phyloP scores from a whole-genome alignment of 129 eudicot species.

The Lactuca saligna region DNA sequence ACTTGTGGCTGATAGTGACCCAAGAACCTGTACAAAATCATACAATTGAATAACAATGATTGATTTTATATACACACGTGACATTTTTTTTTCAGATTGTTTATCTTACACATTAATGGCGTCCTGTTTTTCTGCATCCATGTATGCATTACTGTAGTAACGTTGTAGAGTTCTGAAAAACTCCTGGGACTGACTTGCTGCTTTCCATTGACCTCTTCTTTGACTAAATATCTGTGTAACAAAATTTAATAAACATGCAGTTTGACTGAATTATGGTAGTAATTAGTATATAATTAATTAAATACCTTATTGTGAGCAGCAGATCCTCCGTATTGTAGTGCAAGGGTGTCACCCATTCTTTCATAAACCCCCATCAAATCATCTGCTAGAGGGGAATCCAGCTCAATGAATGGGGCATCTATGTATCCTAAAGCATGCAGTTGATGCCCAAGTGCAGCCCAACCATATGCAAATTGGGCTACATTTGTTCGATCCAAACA shows the following conservation, averaged over 20 bases:
- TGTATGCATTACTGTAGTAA: slow-evolving; percentile 89
- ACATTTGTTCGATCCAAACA: slow-evolving; percentile 98
- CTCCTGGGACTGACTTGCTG: slow-evolving; percentile 93
- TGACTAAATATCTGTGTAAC: slow-evolving; percentile 80
- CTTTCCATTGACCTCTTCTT: slow-evolving; percentile 96
- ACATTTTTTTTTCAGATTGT: neutral
- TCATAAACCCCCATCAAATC: slow-evolving; percentile 78
- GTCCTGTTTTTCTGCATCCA: slow-evolving; percentile 97
- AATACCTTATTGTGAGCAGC: slow-evolving; percentile 98
- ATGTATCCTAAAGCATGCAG: slow-evolving; percentile 74
- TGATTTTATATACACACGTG: neutral
- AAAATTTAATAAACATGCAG: neutral
- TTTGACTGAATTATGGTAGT: neutral
- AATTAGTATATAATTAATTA: neutral
- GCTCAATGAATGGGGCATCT: slow-evolving; percentile 46
- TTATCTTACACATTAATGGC: slow-evolving; percentile 88
- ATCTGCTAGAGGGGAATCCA: slow-evolving; percentile 72
- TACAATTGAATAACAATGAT: neutral
- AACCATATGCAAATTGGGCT: slow-evolving; percentile 93
- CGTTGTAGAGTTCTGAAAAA: slow-evolving; percentile 89
- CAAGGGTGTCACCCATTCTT: slow-evolving; percentile 97
- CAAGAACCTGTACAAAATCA: slow-evolving; percentile 64
- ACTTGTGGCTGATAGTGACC: slow-evolving; percentile 90
- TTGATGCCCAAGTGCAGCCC: slow-evolving; percentile 93
- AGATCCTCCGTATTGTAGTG: slow-evolving; percentile 95